A percentile compares a stretch with the other conserved stretches of the same genome.
Conservation (phyloP, 164 flowering plant genomes). For the Stephania yunnanensis region DNA sequence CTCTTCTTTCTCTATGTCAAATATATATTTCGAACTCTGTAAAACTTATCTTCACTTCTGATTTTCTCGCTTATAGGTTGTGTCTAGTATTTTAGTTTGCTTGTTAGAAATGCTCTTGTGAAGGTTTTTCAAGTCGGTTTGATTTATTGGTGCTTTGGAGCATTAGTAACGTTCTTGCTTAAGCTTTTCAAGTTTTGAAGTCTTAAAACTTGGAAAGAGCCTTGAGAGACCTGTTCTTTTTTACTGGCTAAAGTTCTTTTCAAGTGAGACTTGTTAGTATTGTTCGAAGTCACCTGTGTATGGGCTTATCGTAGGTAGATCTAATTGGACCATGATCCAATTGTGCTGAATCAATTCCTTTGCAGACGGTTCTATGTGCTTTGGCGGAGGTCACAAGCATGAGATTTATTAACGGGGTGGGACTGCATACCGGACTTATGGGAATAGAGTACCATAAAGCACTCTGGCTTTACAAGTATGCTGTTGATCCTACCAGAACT, state of each 20-base stretch:
- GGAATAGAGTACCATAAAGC: slow-evolving; percentile 76
- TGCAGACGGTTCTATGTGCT: slow-evolving; percentile 65
- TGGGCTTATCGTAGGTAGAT: background rate
- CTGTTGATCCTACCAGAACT: slow-evolving; percentile 4
- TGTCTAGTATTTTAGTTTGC: background rate
- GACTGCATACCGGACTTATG: slow-evolving; percentile 57
- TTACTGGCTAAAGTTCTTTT: background rate
- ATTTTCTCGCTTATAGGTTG: background rate
- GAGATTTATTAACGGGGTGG: slow-evolving; percentile 73
- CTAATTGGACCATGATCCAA: background rate
- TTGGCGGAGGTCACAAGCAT: slow-evolving; percentile 72
- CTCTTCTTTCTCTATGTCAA: background rate
- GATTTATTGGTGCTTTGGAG: background rate
- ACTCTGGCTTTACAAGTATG: slow-evolving; percentile 76
- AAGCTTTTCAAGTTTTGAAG: background rate
- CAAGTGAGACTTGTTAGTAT: background rate
- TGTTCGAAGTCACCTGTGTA: too few species aligned
- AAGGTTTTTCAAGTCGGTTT: background rate
- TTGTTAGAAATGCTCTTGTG: background rate
- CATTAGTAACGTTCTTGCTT: background rate
- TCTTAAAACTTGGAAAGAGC: background rate
- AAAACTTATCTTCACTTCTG: background rate
- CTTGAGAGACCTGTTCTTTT: background rate
- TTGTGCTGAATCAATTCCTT: slow-evolving; percentile 4
- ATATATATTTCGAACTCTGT: background rate